Percentiles rank a stretch among this genome's conserved stretches.
These are phyloP conservation scores for Podosphaera fusca DNA, from an alignment of 2,329 filamentous ascomycete genomes.

Conservation along the genomic window DNA sequence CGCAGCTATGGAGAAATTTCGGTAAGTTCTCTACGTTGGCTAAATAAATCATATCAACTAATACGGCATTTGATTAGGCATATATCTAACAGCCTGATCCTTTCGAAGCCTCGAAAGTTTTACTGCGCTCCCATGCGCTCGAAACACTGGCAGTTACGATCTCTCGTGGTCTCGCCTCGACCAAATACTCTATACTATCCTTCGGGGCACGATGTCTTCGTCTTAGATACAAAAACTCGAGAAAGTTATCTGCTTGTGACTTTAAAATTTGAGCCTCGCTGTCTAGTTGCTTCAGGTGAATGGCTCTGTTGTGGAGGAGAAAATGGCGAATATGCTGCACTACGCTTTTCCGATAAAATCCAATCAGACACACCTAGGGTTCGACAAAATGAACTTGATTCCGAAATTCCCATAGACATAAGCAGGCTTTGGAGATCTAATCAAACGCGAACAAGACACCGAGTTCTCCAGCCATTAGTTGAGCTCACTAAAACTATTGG, in stretches of 20 bases:
- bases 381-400: constrained; percentile 26
- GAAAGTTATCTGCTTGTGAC: constrained; percentile 52
- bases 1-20: no score
- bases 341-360: constrained; percentile 10
- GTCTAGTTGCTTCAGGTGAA: constrained; percentile 63
- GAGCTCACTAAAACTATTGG: constrained; percentile 31
- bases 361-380: background rate
- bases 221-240: constrained; percentile 42
- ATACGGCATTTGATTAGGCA: constrained; percentile 22
- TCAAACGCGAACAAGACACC: background rate
- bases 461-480: constrained; percentile 9
- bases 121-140: constrained; percentile 44
- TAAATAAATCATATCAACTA: constrained; percentile 1
- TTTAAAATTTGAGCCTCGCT: constrained; percentile 54
- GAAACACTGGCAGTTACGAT: constrained; percentile 63
- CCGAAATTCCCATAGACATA: constrained; percentile 29
- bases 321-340: constrained; percentile 49
- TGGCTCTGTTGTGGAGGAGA: constrained; percentile 86
- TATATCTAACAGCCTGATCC: constrained; percentile 42
- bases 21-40: background rate
- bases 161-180: constrained; percentile 64
- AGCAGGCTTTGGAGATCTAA: constrained; percentile 12
- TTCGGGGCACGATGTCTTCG: constrained; percentile 46
- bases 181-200: constrained; percentile 69
- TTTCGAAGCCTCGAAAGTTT: constrained; percentile 36